A percentile compares a stretch with the other conserved stretches of the same genome.
phyloP scores from a whole-genome alignment of 2,329 filamentous ascomycete species.

The Blastomyces gilchristii region DNA sequence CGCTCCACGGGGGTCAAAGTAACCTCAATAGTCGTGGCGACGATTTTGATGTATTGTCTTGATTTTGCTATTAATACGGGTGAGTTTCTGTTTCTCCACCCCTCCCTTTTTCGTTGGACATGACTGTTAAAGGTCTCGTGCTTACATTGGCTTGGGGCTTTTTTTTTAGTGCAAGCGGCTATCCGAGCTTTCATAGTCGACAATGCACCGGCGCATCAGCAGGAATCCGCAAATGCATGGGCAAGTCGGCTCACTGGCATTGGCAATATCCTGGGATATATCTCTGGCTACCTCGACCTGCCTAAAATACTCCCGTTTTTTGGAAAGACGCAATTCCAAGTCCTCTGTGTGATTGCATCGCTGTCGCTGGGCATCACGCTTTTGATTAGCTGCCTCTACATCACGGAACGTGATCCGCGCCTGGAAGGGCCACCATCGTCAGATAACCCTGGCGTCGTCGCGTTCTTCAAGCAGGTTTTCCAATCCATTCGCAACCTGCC shows the following conservation, averaged over 20 bases:
- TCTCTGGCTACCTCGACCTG: slow-evolving; percentile 75
- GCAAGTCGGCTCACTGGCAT: slow-evolving; percentile 75
- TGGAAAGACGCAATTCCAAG: slow-evolving; percentile 83
- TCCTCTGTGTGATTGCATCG: slow-evolving; percentile 76
- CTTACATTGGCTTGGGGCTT: background rate
- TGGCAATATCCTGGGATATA: slow-evolving; percentile 83
- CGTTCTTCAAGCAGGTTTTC: slow-evolving; percentile 72
- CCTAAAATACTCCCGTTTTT: slow-evolving; percentile 66
- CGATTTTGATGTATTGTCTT: slow-evolving; percentile 77
- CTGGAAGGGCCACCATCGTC: slow-evolving; percentile 54
- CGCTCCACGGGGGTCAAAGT: slow-evolving; percentile 55
- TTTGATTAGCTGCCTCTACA: slow-evolving; percentile 55
- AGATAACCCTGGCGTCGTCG: slow-evolving; percentile 54
- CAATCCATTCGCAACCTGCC: slow-evolving; percentile 68
- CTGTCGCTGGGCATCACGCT: slow-evolving; percentile 62
- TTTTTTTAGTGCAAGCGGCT: slow-evolving; percentile 63
- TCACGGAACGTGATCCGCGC: slow-evolving; percentile 72
- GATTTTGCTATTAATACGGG: slow-evolving; percentile 93
- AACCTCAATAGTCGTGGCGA: slow-evolving; percentile 64
- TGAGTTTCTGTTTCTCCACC: slow-evolving; percentile 29
- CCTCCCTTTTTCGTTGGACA: background rate
- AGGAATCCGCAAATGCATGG: slow-evolving; percentile 91
- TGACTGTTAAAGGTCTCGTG: background rate
- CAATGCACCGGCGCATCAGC: slow-evolving; percentile 82
- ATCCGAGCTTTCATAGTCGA: slow-evolving; percentile 91